A percentile compares a stretch with the other conserved stretches of the same genome.
Evolutionary conservation across 2,329 filamentous ascomycete species (phyloP).

Genomic region (Acrocalymma vagum): DNA sequence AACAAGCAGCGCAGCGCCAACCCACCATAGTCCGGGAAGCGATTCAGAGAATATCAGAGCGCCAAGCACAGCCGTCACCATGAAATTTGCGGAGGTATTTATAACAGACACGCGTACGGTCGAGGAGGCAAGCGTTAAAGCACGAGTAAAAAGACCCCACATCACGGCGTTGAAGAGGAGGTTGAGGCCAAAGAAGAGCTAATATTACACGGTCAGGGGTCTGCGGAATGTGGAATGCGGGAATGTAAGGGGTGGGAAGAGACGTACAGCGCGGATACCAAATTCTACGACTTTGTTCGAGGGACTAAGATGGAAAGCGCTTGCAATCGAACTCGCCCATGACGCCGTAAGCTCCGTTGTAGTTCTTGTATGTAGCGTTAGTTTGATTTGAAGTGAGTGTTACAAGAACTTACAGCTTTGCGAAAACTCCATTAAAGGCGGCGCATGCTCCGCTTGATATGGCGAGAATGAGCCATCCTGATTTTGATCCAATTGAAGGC

Average conservation of each 20-base stretch:
- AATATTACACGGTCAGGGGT: slow-evolving; percentile 9
- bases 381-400: slow-evolving; percentile 7
- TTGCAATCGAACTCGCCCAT: slow-evolving; percentile 60
- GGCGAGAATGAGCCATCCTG: slow-evolving; percentile 69
- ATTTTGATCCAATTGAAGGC: slow-evolving; percentile 29
- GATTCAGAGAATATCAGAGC: slow-evolving; percentile 74
- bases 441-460: slow-evolving; percentile 79
- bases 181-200: slow-evolving; percentile 80
- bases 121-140: slow-evolving; percentile 75
- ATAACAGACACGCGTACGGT: slow-evolving; percentile 83
- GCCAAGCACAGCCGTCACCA: slow-evolving; percentile 78
- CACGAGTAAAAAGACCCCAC: slow-evolving; percentile 85
- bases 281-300: slow-evolving; percentile 59
- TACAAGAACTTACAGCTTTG: slow-evolving; percentile 71
- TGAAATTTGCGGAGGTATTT: slow-evolving; percentile 84
- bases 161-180: slow-evolving; percentile 80
- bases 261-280: slow-evolving; percentile 60
- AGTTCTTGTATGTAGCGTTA: slow-evolving; percentile 54
- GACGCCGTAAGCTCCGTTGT: slow-evolving; percentile 67
- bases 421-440: slow-evolving; percentile 83
- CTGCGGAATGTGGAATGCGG: neutral
- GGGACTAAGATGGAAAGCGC: slow-evolving; percentile 55
- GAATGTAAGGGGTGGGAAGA: neutral
- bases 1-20: slow-evolving; percentile 75
- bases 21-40: slow-evolving; percentile 78